phyloP scores from a whole-genome alignment of 1,139 yeast species.

The Zhuliangozyma blackwelliae region DNA sequence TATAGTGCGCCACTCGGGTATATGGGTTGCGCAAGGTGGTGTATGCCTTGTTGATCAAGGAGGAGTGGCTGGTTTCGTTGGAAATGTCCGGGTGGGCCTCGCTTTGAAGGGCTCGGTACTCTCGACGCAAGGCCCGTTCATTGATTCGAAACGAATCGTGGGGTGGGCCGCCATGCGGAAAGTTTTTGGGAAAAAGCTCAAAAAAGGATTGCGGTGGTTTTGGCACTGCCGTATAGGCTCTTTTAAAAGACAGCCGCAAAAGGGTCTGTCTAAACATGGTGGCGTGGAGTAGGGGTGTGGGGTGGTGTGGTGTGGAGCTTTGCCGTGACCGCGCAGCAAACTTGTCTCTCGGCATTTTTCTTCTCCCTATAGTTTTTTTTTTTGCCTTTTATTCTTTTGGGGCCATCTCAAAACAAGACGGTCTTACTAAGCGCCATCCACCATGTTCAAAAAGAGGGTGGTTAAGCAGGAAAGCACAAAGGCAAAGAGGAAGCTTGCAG shows the following conservation, averaged over 20 bases:
- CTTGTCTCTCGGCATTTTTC: too few relatives aligned
- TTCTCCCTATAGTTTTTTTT: too few relatives aligned
- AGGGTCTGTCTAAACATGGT: too few relatives aligned
- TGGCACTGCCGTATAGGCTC: neutral
- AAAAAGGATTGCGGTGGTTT: conserved; percentile 33
- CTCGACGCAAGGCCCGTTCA: conserved; percentile 55
- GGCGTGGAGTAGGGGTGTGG: too few relatives aligned
- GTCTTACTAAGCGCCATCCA: too few relatives aligned
- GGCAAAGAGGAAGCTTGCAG: conserved; percentile 3
- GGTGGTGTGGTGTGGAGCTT: too few relatives aligned
- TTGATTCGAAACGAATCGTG: conserved; percentile 57
- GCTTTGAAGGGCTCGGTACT: conserved; percentile 70
- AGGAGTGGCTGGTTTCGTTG: conserved; percentile 26
- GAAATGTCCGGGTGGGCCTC: conserved; percentile 74
- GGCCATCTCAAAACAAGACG: too few relatives aligned
- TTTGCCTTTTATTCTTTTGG: too few relatives aligned
- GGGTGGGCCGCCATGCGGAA: conserved; percentile 70
- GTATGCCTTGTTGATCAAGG: conserved; percentile 72
- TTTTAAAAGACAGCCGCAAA: too few relatives aligned
- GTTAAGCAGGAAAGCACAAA: conserved; percentile 13
- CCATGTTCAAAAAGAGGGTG: conserved; percentile 34
- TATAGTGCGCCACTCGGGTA: conserved; percentile 45
- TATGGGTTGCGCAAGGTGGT: conserved; percentile 67
- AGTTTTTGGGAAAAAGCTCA: conserved; percentile 68
- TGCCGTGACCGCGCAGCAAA: too few relatives aligned